Conservation (phyloP, 257 asterid genomes). For the Fraxinus anomala region DNA sequence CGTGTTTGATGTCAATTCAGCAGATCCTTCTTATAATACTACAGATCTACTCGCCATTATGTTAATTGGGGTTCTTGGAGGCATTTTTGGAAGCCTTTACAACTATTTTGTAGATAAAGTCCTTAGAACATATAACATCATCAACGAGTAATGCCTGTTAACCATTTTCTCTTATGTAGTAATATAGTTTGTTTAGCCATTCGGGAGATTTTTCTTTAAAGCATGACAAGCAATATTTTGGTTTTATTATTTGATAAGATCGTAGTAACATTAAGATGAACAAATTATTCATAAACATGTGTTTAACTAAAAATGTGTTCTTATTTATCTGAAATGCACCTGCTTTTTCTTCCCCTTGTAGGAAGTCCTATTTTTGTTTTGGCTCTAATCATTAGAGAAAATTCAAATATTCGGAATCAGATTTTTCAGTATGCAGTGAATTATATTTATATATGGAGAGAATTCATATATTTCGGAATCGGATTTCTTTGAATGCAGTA, state of each 20-base stretch:
- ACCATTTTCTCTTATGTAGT: conserved; percentile 19
- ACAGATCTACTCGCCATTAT: conserved; percentile 79
- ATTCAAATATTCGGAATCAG: neutral
- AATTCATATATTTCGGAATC: neutral
- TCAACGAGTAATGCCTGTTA: conserved; percentile 68
- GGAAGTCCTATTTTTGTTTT: neutral
- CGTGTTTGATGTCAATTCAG: conserved; percentile 76
- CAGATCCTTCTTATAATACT: conserved; percentile 59
- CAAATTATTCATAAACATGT: neutral
- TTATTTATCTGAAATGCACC: conserved; percentile 1
- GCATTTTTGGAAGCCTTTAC: conserved; percentile 81
- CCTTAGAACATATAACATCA: conserved; percentile 70
- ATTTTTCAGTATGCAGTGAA: neutral
- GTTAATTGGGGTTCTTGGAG: conserved; percentile 81
- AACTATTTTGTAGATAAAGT: conserved; percentile 88
- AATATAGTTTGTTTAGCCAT: neutral
- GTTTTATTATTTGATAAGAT: neutral
- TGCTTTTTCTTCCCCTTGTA: neutral
- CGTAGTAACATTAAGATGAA: neutral
- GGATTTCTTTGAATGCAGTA: neutral
- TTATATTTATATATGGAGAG: neutral
- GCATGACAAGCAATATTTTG: neutral
- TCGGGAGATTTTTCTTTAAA: neutral
- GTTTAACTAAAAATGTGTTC: neutral
- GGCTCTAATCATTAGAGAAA: neutral